Base-by-base conservation (phyloP, 495 filamentous ascomycete genomes). In the Lophiotrema nucula region DNA sequence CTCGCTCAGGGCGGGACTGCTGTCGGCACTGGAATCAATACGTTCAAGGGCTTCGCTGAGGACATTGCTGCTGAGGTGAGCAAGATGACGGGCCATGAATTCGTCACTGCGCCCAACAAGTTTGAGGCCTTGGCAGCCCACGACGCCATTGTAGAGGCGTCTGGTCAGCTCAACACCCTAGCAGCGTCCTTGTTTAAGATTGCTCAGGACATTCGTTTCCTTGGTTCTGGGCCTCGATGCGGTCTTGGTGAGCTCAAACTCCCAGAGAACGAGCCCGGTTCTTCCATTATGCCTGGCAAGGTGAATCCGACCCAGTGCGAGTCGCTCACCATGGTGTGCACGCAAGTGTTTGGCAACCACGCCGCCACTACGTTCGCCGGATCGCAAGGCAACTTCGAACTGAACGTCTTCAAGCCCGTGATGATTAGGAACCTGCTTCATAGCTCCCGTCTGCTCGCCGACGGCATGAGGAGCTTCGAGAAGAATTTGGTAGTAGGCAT, bases 281-380 rank as follows among this genome's bases (percentile, higher is more conserved):
- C 83, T 66, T 93, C 88, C 52, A 97, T 98, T 77, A 98, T 98
- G 93, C 93, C 93, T 25, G 93, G 93, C 65, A 98, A 98, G 80
- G 93, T 98, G 67, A 98, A 98, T 80, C 93, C 93, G 28, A 98
- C 93, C 23, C 93, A 98, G 77, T 95, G 90, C 76, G 93, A 98
- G 81, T 88, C 92, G 33, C 76, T 98, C 72, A 98, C 93, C 59
- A 98, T 98, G 93, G 74, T 98, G 52, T 97, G 92, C 78, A 83
- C 90, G 2, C 93, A 98, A 73, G 95, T 98, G 31, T 95, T 97
- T 82, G 93, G 93, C 64, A 98, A 98, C 79, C 85, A 98, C 73
- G 86, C 87, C 41, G 89, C 93, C 26, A 82, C 88, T 42, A 96
- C 92, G 18, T 85, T 97, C 49, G 88, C 90, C 56, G 93, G 92